Base-by-base conservation (phyloP, 345 rosid species). In the Brassica rapa region DNA sequence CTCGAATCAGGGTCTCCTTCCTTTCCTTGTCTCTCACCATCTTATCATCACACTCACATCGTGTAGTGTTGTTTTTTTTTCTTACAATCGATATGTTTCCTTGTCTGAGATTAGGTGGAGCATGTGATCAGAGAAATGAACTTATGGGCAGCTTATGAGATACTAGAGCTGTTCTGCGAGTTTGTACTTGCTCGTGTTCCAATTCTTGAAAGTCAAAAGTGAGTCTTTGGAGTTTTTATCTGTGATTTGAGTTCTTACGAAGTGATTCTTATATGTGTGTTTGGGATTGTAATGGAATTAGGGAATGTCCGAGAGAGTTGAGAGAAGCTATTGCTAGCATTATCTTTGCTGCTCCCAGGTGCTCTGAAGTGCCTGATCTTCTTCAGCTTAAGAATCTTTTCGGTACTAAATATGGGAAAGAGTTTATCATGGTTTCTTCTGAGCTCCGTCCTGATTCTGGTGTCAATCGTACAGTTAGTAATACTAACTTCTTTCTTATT, bases 401-500 rank as follows among this genome's bases (percentile, higher is more conserved):
- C 83, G 74, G 89, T 72, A 72, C 93, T 11, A 94, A 92, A 85
- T 94, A 92, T 82, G 97, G 97, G 16, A 92, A 94, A 84, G 97
- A 94, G 66, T 94, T 90, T 73, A 86, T 84, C 76, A 75, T 79
- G 77, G 84, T 91, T 73, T 88, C 89, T 41, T 83, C 91, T 46
- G 98, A 92, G 84, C 98, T 94, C 24, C 92, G 92, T 83, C 97
- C 97, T 0, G 97, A 90, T 81, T 89, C 98, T 29, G 84, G 98
- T 27, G 93, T 92, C 82, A 94, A 92, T 75, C 97, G 97, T 77
- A 87, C 92, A 57, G 98, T 94, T 86, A 92, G 77, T 83, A 3
- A 78, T 57, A 75, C 81, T 15, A 16, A 4, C 81, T 76, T 23
- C 43, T 11, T 72, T 64, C 57, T 63, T 25, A 66, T 65, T 70